Conservation (phyloP, 1,139 yeast species). For the Geotrichum candidum region DNA sequence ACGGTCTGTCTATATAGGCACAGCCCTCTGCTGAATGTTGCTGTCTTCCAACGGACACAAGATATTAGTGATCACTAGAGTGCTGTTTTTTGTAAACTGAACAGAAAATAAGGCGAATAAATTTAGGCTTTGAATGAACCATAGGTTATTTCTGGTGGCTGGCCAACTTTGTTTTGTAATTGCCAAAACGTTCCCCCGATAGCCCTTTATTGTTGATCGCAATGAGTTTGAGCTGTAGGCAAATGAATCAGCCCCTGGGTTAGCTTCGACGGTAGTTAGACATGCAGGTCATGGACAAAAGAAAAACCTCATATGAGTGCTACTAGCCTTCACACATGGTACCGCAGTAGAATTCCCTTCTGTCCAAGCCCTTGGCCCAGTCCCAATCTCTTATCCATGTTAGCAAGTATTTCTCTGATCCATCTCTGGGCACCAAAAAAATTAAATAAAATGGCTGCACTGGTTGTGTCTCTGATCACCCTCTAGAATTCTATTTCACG, state of each 20-base stretch:
- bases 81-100: neutral
- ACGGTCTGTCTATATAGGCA: neutral
- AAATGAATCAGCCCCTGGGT: no score
- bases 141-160: neutral
- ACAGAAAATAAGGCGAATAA: neutral
- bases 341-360: no score
- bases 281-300: no score
- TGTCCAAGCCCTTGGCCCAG: no score
- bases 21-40: neutral
- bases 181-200: no score
- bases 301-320: no score
- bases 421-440: neutral
- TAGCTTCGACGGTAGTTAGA: no score
- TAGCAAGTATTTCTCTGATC: neutral
- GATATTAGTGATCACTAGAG: neutral
- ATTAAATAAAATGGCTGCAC: neutral
- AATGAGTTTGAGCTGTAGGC: no score
- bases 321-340: no score
- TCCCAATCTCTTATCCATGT: neutral
- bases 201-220: no score
- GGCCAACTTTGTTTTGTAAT: neutral
- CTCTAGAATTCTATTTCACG: neutral
- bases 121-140: neutral
- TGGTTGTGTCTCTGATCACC: neutral
- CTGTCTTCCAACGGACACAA: neutral